These are phyloP conservation scores for Datisca glomerata DNA, from an alignment of 306 rosid species.

Conservation along the genomic window DNA sequence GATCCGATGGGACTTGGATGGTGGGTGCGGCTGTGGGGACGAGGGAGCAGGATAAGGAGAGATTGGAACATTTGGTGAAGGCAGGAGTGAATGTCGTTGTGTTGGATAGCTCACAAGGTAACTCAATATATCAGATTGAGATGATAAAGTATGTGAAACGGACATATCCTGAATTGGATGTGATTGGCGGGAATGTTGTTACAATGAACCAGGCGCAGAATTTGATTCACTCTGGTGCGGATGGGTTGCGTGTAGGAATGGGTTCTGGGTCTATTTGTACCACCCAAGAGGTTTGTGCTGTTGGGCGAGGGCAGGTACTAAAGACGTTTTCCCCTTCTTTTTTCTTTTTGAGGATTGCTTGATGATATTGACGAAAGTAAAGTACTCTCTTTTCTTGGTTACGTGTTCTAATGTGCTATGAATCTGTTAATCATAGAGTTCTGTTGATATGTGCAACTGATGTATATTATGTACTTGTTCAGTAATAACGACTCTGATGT, in stretches of 20 bases:
- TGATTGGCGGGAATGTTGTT: slow-evolving; percentile 92
- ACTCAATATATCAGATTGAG: slow-evolving; percentile 71
- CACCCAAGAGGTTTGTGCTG: slow-evolving; percentile 94
- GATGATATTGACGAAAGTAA: no score
- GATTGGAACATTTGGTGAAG: slow-evolving; percentile 63
- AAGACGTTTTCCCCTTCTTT: not conserved
- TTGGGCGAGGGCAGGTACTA: slow-evolving; percentile 88
- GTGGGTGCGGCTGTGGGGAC: slow-evolving; percentile 88
- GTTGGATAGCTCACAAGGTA: slow-evolving; percentile 92
- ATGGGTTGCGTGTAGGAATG: slow-evolving; percentile 91
- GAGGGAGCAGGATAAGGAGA: slow-evolving; percentile 68
- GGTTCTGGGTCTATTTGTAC: slow-evolving; percentile 97
- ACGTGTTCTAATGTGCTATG: no score
- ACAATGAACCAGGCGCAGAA: slow-evolving; percentile 81
- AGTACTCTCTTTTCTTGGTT: no score
- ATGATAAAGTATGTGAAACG: slow-evolving; percentile 72
- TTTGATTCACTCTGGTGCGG: slow-evolving; percentile 77
- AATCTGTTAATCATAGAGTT: no score
- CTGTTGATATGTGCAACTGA: no score
- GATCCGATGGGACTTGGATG: slow-evolving; percentile 57
- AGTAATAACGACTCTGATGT: no score
- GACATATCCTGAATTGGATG: slow-evolving; percentile 54
- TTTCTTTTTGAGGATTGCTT: not conserved
- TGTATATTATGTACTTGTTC: no score
- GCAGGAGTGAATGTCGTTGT: slow-evolving; percentile 76